Evolutionary conservation across 768 basidiomycete species (phyloP), one percentile per base, ranked within the genome.

Genomic region (Kwoniella shandongensis): DNA sequence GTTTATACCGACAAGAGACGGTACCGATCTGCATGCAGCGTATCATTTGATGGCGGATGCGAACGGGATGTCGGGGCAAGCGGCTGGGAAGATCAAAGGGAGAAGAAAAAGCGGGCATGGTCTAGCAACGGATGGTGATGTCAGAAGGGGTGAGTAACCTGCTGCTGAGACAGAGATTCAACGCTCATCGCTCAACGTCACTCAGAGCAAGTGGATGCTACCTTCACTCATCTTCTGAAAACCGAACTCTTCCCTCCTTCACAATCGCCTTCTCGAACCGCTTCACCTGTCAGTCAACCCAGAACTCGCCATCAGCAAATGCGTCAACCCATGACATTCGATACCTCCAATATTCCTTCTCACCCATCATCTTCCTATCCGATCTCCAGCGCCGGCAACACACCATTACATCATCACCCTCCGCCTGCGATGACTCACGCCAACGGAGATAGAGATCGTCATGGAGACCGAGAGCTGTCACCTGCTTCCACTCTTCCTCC

Each of bases 331-430:
- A 72, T 70, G 74, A 76, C 59, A 62, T 91, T 79, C 85, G 81
- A 59, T 83, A 86, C 25, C 83, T 90, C 59, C 79, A 90, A 18
- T 84, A 89, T 72, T 82, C 84, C 35, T 86, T 89, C 79, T 23
- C 86, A 90, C 46, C 87, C 87, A 0, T 86, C 88, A 3, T 81
- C 84, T 2, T 84, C 85, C 0, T 84, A 86, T 27, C 81, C 85
- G 18, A 80, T 87, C 4, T 76, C 82, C 13, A 89, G 88, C 0
- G 89, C 80, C 2, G 74, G 77, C 15, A 78, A 67, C 13, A 65
- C 71, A 17, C 73, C 67, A 7, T 45, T 66, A 27, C 70, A 74
- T 56, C 73, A 73, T 57, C 69, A 69, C 48, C 75, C 65, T 44
- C 69, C 70, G 22, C 65, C 67, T 4, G 66, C 70, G 7, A 55